Evolutionary conservation across 257 asterid genomes (phyloP), one percentile per base, ranked within the genome.

Genomic region (Buddleja alternifolia): DNA sequence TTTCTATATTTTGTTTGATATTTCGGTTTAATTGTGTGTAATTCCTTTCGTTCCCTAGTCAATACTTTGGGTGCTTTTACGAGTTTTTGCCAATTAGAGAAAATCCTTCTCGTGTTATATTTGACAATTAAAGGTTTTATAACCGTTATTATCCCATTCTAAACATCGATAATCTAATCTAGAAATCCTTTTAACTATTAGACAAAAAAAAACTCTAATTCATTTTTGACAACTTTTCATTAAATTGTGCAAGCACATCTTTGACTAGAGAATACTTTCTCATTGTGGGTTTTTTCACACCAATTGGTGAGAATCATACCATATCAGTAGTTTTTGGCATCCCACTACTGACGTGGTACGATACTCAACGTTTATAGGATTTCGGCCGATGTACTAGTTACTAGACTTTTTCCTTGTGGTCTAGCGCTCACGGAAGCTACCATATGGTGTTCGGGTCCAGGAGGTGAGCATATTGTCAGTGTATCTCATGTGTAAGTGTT

Each of bases 191-290:
- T 24, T 10, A 12, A 36, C 64, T 36, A 37, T 57, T n/a, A 29
- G 16, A 15, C 60, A 64, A 24, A 8, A 40, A 63, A 24, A 32
- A 24, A 29, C 15, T 40, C 57, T 44, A 14, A 24, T 40, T 29
- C 25, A 50, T 21, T 72, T 60, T 48, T 71, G 46, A 74, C 34
- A 39, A 64, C 32, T 34, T 59, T 42, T 45, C 55, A 17, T 62
- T 58, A 60, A 66, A 63, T 71, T 53, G 48, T 77, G 73, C 84
- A 94, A 97, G 93, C 90, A 16, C 99, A 89, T 76, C 84, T 87
- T 4, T 91, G 92, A 97, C 93, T 91, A 3, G 90, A 86, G 15
- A 86, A 73, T n/a, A n/a, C n/a, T n/a, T n/a, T n/a, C n/a, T n/a
- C n/a, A n/a, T n/a, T n/a, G n/a, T n/a, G n/a, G n/a, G n/a, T n/a